Conservation (phyloP, 371 early-diverging fungal species). For the Mortierella sp. region DNA sequence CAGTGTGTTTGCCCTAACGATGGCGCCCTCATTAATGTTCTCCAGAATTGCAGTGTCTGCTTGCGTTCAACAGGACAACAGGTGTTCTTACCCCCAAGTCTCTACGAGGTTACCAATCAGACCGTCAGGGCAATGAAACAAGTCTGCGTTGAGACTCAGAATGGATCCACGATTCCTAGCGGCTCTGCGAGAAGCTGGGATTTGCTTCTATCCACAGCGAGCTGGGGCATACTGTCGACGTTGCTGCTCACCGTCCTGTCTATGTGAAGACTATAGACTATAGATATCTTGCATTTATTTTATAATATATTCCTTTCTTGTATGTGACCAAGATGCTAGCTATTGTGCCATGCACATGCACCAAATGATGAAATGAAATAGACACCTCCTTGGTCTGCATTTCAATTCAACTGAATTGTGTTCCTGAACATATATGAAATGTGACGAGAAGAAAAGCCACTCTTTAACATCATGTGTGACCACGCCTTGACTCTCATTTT, state of each 20-base stretch:
- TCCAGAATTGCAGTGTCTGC: slow-evolving; percentile 31
- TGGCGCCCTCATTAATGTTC: slow-evolving; percentile 12
- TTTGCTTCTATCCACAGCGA: slow-evolving; percentile 5
- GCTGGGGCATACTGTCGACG: slow-evolving; percentile 11
- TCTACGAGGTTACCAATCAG: slow-evolving; percentile 32
- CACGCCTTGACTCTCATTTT: no score
- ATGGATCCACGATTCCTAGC: slow-evolving; percentile 25
- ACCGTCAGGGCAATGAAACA: slow-evolving; percentile 29
- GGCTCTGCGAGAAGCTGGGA: slow-evolving; percentile 5
- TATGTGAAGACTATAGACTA: slow-evolving; percentile 11
- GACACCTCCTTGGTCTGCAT: not conserved
- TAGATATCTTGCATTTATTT: not conserved
- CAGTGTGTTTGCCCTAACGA: slow-evolving; percentile 28
- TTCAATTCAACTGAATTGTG: not conserved
- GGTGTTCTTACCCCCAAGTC: slow-evolving; percentile 8
- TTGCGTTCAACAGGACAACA: slow-evolving; percentile 29
- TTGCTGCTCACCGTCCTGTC: slow-evolving; percentile 5
- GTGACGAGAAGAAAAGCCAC: no score
- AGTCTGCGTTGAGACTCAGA: slow-evolving; percentile 20
- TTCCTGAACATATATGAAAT: no score
- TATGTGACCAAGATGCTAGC: not conserved
- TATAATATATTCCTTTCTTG: not conserved
- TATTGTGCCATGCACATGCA: not conserved
- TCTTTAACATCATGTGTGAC: no score
- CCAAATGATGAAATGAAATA: not conserved